These are phyloP conservation scores for Pseudocercospora vitis DNA, from an alignment of 2,329 filamentous ascomycete species.

Conservation along the genomic window DNA sequence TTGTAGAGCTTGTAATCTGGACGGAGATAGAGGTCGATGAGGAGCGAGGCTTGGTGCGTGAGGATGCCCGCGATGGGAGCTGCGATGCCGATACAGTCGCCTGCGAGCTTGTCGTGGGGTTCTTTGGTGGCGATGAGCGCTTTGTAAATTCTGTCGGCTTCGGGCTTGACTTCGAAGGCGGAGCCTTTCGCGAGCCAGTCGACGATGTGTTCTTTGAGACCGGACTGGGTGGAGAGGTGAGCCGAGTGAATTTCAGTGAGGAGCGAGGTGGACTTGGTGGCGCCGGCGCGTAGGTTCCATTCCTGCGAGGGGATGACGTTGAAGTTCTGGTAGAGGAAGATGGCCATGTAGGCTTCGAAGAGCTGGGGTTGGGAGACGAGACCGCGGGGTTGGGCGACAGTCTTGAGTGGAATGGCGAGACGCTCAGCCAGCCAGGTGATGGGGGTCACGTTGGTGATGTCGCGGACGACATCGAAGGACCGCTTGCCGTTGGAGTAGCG, in stretches of 20 bases:
- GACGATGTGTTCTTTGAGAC: constrained; percentile 45
- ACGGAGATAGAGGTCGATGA: constrained; percentile 55
- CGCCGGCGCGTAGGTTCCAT: constrained; percentile 51
- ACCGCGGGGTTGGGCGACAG: constrained; percentile 59
- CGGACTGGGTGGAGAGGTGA: constrained; percentile 49
- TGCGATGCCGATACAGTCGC: constrained; percentile 52
- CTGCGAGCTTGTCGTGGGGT: constrained; percentile 51
- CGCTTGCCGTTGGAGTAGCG: constrained; percentile 47
- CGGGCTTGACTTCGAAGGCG: constrained; percentile 51
- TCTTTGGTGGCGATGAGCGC: constrained; percentile 49
- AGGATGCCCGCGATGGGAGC: constrained; percentile 53
- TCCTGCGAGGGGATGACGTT: constrained; percentile 53
- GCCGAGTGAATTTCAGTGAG: constrained; percentile 46
- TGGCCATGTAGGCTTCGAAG: constrained; percentile 47
- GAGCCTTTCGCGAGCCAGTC: constrained; percentile 52
- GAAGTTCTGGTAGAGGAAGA: constrained; percentile 56
- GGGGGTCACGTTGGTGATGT: constrained; percentile 67
- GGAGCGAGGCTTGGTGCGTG: constrained; percentile 54
- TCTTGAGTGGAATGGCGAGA: constrained; percentile 69
- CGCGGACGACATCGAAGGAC: constrained; percentile 58
- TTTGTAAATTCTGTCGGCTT: constrained; percentile 55
- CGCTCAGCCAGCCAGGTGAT: constrained; percentile 63
- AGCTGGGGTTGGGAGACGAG: constrained; percentile 49
- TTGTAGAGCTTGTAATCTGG: constrained; percentile 54
- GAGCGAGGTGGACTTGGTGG: constrained; percentile 42